Conservation (phyloP, 352 stramenopile genomes). For the Phytophthora idaei region DNA sequence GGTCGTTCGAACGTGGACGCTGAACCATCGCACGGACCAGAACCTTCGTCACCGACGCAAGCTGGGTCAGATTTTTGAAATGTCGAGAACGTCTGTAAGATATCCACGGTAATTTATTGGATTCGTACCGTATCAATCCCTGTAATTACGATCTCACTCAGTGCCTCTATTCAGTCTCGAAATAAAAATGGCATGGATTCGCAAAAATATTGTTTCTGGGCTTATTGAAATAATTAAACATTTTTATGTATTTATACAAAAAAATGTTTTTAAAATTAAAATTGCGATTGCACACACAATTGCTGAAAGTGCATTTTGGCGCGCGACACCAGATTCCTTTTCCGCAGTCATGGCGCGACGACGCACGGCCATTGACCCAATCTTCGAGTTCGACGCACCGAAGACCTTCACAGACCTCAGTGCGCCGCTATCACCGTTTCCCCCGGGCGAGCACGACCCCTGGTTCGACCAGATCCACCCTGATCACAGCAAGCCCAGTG, state of each 20-base stretch:
- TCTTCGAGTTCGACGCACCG: conserved; percentile 82
- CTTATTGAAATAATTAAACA: background rate
- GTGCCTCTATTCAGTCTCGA: no score
- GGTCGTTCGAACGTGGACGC: no score
- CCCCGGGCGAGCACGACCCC: conserved; percentile 42
- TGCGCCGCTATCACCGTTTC: conserved; percentile 21
- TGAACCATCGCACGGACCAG: no score
- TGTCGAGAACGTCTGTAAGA: no score
- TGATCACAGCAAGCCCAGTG: conserved; percentile 63
- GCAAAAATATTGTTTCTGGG: no score
- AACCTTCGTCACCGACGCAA: no score
- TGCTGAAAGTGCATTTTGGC: conserved; percentile 3
- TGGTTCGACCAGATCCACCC: conserved; percentile 72
- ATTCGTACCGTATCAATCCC: no score
- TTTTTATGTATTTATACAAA: background rate
- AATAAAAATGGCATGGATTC: no score
- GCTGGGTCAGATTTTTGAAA: no score
- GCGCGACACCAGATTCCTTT: conserved; percentile 1
- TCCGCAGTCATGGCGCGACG: conserved; percentile 15
- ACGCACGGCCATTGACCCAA: conserved; percentile 43
- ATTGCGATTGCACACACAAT: conserved; percentile 1
- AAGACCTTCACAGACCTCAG: conserved; percentile 62
- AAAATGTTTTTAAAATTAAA: background rate
- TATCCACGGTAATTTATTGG: no score
- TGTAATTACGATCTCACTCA: no score